phyloP scores from a whole-genome alignment of 192 early-diverging fungal genomes.

The Coemansia sp. region DNA sequence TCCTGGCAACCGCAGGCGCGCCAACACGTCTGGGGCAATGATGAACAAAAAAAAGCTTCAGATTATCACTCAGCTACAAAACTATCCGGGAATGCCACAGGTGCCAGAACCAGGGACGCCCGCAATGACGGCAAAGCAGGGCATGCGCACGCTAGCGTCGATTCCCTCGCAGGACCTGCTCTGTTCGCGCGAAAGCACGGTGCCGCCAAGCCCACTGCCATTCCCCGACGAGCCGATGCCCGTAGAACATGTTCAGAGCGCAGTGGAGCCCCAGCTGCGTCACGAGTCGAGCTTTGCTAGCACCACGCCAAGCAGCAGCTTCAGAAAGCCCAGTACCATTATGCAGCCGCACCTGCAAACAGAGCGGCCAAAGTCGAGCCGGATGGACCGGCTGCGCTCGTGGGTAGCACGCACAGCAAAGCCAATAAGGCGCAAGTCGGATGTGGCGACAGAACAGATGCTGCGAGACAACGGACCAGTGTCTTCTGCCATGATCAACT shows the following conservation, averaged over 20 bases:
- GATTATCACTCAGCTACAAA: conserved; percentile 45
- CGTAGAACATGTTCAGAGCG: background rate
- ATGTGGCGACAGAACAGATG: conserved; percentile 23
- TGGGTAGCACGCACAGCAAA: conserved; percentile 52
- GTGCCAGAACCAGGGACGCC: conserved; percentile 28
- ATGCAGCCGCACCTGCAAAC: conserved; percentile 11
- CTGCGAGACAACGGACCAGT: conserved; percentile 11
- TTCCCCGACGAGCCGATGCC: conserved; percentile 43
- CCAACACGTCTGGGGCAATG: conserved; percentile 52
- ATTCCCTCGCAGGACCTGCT: conserved; percentile 53
- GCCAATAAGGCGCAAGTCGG: conserved; percentile 52
- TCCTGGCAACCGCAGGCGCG: conserved; percentile 36
- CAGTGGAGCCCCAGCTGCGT: conserved; percentile 1
- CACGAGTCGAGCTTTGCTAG: background rate
- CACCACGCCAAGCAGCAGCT: background rate
- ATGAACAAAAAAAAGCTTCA: conserved; percentile 54
- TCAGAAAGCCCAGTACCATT: background rate
- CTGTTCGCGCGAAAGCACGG: conserved; percentile 7
- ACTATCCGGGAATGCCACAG: conserved; percentile 30
- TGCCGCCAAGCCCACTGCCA: conserved; percentile 46
- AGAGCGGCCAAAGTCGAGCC: conserved; percentile 50
- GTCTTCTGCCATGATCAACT: conserved; percentile 2
- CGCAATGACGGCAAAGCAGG: conserved; percentile 22
- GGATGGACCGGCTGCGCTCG: conserved; percentile 48
- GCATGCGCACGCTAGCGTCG: conserved; percentile 34